Evolutionary conservation across 2,329 filamentous ascomycete species (phyloP).

Genomic region (Monosporascus sp.): DNA sequence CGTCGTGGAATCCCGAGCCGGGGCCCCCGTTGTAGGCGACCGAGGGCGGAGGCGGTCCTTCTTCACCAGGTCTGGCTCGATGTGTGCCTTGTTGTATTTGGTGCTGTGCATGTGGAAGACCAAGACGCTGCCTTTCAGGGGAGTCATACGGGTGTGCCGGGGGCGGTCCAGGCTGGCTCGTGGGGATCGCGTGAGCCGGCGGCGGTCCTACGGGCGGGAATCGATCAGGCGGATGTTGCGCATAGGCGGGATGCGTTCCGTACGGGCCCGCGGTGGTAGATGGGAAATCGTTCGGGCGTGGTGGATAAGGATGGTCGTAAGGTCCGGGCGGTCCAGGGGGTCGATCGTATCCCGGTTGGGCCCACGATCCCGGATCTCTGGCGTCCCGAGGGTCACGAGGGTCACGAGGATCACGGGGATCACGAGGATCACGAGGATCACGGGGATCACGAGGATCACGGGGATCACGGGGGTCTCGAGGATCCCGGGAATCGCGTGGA

Average conservation of each 20-base stretch:
- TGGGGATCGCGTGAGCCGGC: slow-evolving; percentile 25
- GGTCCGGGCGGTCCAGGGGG: slow-evolving; percentile 26
- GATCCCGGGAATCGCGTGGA: slow-evolving; percentile 4
- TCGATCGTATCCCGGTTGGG: slow-evolving; percentile 36
- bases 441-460: slow-evolving; percentile 21
- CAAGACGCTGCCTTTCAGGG: slow-evolving; percentile 43
- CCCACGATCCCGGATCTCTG: slow-evolving; percentile 29
- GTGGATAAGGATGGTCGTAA: slow-evolving; percentile 37
- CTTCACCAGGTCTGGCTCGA: slow-evolving; percentile 38
- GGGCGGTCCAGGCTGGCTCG: slow-evolving; percentile 20
- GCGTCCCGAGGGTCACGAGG: slow-evolving; percentile 21
- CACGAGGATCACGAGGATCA: slow-evolving; percentile 1
- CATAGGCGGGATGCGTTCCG: slow-evolving; percentile 30
- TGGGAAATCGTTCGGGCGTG: slow-evolving; percentile 45
- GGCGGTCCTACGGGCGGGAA: slow-evolving; percentile 29
- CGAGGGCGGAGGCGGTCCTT: slow-evolving; percentile 43
- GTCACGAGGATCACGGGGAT: too few species aligned
- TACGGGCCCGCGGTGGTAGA: slow-evolving; percentile 35
- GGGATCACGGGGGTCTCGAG: slow-evolving; percentile 1
- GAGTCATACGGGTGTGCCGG: slow-evolving; percentile 39
- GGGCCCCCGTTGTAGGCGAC: slow-evolving; percentile 43
- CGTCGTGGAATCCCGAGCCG: slow-evolving; percentile 37
- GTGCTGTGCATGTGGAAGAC: slow-evolving; percentile 28
- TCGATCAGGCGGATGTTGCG: slow-evolving; percentile 32
- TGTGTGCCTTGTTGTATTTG: slow-evolving; percentile 29